Percentiles rank a stretch among this genome's conserved stretches.
Evolutionary conservation across 2,329 filamentous ascomycete genomes (phyloP).

Genomic region (Cladophialophora yegresii): DNA sequence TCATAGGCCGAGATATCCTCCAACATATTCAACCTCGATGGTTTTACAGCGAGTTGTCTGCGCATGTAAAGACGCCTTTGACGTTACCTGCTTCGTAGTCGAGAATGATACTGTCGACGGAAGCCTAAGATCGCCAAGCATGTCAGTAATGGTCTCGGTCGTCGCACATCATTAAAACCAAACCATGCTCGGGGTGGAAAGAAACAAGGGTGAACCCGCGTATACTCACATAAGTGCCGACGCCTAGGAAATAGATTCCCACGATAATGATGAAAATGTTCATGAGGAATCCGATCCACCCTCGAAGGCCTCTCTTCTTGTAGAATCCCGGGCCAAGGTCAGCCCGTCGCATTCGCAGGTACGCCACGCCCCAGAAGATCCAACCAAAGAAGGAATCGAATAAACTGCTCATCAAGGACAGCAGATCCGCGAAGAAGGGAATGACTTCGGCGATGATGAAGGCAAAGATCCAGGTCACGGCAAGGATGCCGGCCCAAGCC

Average conservation of each 20-base stretch:
- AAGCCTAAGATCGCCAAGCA: constrained; percentile 40
- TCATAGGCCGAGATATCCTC: not conserved
- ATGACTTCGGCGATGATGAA: constrained; percentile 93
- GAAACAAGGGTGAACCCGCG: not conserved
- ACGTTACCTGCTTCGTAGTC: constrained; percentile 67
- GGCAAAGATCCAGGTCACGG: constrained; percentile 74
- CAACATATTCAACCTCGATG: not conserved
- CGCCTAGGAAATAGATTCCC: constrained; percentile 78
- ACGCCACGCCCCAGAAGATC: constrained; percentile 71
- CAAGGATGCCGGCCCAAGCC: constrained; percentile 73
- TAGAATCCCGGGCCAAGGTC: constrained; percentile 48
- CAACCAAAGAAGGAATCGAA: constrained; percentile 83
- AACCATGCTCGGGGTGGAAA: not conserved
- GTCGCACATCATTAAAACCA: not conserved
- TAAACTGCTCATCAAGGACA: constrained; percentile 64
- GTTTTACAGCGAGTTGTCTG: constrained; percentile 43
- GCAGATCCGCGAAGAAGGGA: constrained; percentile 80
- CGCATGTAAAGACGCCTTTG: constrained; percentile 73
- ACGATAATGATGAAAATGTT: constrained; percentile 73
- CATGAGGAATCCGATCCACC: constrained; percentile 52
- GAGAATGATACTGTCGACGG: constrained; percentile 57
- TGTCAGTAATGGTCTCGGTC: not conserved
- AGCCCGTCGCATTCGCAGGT: constrained; percentile 48
- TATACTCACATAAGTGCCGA: constrained; percentile 69
- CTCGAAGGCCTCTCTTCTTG: constrained; percentile 45